A percentile compares a stretch with the other conserved stretches of the same genome.
Conservation (phyloP, 2,329 filamentous ascomycete species). For the Talaromyces rugulosus region DNA sequence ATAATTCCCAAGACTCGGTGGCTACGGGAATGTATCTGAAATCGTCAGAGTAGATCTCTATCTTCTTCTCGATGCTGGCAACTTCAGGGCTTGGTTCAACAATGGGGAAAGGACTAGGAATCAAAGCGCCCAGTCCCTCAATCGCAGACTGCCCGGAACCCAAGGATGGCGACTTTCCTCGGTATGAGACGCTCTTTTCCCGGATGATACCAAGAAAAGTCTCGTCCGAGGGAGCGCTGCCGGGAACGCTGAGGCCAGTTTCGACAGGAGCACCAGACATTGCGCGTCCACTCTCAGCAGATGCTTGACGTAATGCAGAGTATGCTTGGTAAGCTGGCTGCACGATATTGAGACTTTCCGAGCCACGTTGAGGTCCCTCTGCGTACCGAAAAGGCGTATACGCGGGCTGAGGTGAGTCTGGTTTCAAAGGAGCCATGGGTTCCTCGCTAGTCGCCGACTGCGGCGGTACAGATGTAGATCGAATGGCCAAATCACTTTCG, state of each 20-base stretch:
- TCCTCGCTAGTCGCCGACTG: slow-evolving; percentile 20
- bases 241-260: slow-evolving; percentile 17
- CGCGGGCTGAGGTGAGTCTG: slow-evolving; percentile 36
- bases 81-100: slow-evolving; percentile 31
- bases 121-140: slow-evolving; percentile 32
- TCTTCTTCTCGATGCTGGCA: slow-evolving; percentile 26
- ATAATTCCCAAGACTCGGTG: slow-evolving; percentile 44
- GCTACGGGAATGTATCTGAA: slow-evolving; percentile 42
- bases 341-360: slow-evolving; percentile 34
- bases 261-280: slow-evolving; percentile 32
- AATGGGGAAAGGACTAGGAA: slow-evolving; percentile 29
- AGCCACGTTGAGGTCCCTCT: slow-evolving; percentile 39
- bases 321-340: slow-evolving; percentile 45
- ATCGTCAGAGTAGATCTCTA: slow-evolving; percentile 36
- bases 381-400: slow-evolving; percentile 45
- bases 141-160: slow-evolving; percentile 25
- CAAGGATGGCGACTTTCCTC: slow-evolving; percentile 23
- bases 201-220: slow-evolving; percentile 46
- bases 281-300: slow-evolving; percentile 40
- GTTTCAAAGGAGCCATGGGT: slow-evolving; percentile 25
- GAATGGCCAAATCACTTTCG: slow-evolving; percentile 7
- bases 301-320: slow-evolving; percentile 43
- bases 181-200: slow-evolving; percentile 42
- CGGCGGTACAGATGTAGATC: slow-evolving; percentile 24
- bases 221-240: slow-evolving; percentile 35